Percentiles rank a stretch among this genome's conserved stretches.
These are phyloP conservation scores for Colletotrichum liaoningense DNA, from an alignment of 2,329 filamentous ascomycete species.

Conservation along the genomic window DNA sequence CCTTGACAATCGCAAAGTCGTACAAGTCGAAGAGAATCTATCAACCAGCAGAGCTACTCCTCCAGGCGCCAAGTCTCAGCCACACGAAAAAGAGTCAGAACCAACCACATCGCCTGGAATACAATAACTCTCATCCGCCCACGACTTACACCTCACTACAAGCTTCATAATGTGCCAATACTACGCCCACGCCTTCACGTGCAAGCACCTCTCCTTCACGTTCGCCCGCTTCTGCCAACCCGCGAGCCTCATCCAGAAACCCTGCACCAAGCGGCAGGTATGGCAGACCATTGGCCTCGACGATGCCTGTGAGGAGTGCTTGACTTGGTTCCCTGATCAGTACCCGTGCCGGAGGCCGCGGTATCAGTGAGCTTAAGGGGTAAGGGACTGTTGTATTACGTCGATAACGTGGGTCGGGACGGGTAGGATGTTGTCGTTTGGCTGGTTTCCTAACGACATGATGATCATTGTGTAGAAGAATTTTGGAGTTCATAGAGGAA, in stretches of 20 bases:
- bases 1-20: not conserved
- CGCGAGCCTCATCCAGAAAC: slow-evolving; percentile 50
- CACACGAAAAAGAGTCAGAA: too few relatives aligned
- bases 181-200: slow-evolving; percentile 50
- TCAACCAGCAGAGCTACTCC: not conserved
- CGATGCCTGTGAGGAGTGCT: slow-evolving; percentile 49
- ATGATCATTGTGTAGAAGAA: not conserved
- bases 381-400: too few relatives aligned
- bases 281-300: slow-evolving; percentile 51
- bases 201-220: slow-evolving; percentile 47
- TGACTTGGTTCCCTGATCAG: slow-evolving; percentile 43
- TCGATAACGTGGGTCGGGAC: not conserved
- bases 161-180: slow-evolving; percentile 48
- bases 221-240: slow-evolving; percentile 50
- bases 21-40: not conserved
- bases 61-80: not conserved
- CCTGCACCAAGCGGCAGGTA: slow-evolving; percentile 46
- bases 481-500: not conserved
- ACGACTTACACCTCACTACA: too few relatives aligned
- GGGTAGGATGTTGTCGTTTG: not conserved
- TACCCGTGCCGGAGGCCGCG: slow-evolving; percentile 35
- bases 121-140: too few relatives aligned
- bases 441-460: not conserved
- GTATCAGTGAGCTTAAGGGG: slow-evolving; percentile 11
- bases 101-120: too few relatives aligned